phyloP scores from a whole-genome alignment of 306 rosid species.

The Trifolium pratense region DNA sequence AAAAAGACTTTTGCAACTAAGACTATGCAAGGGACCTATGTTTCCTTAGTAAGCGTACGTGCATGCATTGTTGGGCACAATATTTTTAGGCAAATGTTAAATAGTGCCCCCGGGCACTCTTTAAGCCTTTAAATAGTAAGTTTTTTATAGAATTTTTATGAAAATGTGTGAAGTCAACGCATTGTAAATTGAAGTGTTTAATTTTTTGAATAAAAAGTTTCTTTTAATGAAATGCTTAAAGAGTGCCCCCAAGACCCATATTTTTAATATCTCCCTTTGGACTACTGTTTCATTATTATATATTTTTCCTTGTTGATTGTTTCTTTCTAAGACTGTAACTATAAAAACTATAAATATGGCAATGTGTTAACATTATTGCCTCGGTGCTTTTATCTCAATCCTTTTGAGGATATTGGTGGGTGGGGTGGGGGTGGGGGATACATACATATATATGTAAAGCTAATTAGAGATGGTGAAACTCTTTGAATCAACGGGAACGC shows the following conservation, averaged over 20 bases:
- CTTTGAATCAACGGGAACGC: too few relatives aligned
- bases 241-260: too few relatives aligned
- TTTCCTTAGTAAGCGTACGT: conserved; percentile 1
- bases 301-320: conserved; percentile 17
- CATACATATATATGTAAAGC: neutral
- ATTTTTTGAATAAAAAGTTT: too few relatives aligned
- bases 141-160: too few relatives aligned
- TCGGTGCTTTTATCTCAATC: conserved; percentile 37
- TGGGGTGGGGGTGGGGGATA: too few relatives aligned
- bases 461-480: neutral
- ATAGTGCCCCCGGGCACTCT: too few relatives aligned
- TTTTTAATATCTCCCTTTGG: neutral
- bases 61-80: conserved; percentile 38
- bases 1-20: conserved; percentile 7
- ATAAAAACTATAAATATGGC: conserved; percentile 40
- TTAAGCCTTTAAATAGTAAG: too few relatives aligned
- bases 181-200: too few relatives aligned
- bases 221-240: too few relatives aligned
- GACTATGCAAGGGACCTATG: conserved; percentile 31
- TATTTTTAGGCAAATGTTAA: too few relatives aligned
- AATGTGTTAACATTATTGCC: conserved; percentile 19
- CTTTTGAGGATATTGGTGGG: conserved; percentile 23
- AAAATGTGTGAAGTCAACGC: too few relatives aligned
- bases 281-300: conserved; percentile 17
- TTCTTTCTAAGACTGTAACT: neutral